Conservation (phyloP, 352 stramenopile species). For the Phytophthora litchii region DNA sequence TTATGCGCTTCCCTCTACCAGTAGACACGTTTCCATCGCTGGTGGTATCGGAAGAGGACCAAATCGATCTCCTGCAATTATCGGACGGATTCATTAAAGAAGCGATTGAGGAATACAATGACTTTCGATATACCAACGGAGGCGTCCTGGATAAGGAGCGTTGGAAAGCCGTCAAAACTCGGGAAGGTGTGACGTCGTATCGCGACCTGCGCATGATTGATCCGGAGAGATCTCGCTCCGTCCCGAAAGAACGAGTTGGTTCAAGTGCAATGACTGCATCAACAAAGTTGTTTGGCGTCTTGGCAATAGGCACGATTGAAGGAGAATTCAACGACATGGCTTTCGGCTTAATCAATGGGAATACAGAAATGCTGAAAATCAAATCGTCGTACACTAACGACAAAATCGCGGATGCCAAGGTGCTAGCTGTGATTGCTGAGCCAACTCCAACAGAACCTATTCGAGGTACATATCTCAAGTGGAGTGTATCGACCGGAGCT, state of each 20-base stretch:
- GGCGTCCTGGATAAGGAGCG: constrained; percentile 38
- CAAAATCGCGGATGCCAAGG: constrained; percentile 45
- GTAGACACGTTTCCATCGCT: constrained; percentile 44
- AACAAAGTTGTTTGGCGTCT: constrained; percentile 30
- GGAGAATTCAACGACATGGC: constrained; percentile 47
- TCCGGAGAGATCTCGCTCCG: constrained; percentile 17
- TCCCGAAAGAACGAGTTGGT: constrained; percentile 27
- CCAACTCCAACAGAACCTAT: constrained; percentile 48
- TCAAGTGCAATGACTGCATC: constrained; percentile 33
- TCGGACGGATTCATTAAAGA: constrained; percentile 39
- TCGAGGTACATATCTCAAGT: constrained; percentile 46
- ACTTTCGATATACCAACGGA: constrained; percentile 33
- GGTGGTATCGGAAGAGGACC: constrained; percentile 38
- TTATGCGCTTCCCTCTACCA: constrained; percentile 36
- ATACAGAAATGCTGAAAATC: constrained; percentile 37
- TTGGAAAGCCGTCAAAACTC: constrained; percentile 50
- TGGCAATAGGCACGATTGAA: constrained; percentile 33
- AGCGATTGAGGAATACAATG: constrained; percentile 45
- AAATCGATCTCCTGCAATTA: constrained; percentile 31
- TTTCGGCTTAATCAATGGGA: constrained; percentile 40
- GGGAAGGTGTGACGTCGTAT: constrained; percentile 31
- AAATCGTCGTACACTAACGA: constrained; percentile 60
- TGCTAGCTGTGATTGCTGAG: constrained; percentile 45
- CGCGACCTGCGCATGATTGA: constrained; percentile 30
- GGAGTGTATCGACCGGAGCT: constrained; percentile 39